phyloP scores from a whole-genome alignment of 352 stramenopile genomes.

The Phytopythium aichiense region DNA sequence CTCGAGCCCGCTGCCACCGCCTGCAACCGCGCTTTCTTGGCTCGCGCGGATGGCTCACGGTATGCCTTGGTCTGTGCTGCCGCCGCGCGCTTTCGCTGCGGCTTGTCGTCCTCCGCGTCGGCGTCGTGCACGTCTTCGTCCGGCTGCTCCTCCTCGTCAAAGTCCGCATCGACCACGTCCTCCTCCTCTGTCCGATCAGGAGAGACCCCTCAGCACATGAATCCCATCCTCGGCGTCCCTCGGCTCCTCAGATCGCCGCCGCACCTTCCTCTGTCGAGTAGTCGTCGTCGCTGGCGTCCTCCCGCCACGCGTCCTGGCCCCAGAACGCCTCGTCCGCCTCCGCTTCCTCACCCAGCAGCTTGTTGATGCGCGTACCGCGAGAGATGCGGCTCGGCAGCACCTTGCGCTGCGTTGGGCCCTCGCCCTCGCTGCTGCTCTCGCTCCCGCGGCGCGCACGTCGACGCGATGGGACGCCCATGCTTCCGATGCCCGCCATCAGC shows the following conservation, averaged over 20 bases:
- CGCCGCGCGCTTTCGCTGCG: constrained; percentile 22
- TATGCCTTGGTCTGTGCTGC: constrained; percentile 18
- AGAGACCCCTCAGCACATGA: constrained; percentile 1
- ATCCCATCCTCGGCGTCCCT: background rate
- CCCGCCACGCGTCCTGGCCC: constrained; percentile 80
- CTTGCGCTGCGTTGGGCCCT: constrained; percentile 16
- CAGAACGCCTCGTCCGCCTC: constrained; percentile 88
- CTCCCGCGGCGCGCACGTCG: constrained; percentile 2
- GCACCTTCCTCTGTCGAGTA: constrained; percentile 86
- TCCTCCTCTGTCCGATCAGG: constrained; percentile 65
- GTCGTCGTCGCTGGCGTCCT: constrained; percentile 81
- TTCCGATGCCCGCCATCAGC: background rate
- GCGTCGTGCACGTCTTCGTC: constrained; percentile 76
- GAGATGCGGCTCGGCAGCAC: constrained; percentile 59
- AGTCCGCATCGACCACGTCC: constrained; percentile 86
- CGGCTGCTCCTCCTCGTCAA: constrained; percentile 78
- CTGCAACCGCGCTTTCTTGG: constrained; percentile 9
- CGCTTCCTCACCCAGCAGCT: constrained; percentile 83
- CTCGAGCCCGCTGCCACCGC: constrained; percentile 8
- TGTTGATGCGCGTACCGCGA: constrained; percentile 72
- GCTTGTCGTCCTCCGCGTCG: constrained; percentile 41
- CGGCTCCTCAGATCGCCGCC: background rate
- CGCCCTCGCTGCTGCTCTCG: constrained; percentile 5
- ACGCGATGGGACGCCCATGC: background rate
- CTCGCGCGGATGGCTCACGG: constrained; percentile 17